Evolutionary conservation across 345 rosid species (phyloP).

Genomic region (Toxicodendron radicans): DNA sequence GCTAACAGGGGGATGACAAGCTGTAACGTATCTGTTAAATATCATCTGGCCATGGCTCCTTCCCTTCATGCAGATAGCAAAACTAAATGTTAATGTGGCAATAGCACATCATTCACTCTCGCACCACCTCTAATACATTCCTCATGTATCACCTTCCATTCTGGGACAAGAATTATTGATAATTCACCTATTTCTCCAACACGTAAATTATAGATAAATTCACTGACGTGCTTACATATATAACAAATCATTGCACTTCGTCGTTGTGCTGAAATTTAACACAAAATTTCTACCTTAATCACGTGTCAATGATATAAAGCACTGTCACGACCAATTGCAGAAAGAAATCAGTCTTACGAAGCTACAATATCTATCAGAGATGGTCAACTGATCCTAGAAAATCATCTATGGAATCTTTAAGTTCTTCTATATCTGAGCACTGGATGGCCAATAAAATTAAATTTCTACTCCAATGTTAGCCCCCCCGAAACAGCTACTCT

Average conservation of each 20-base stretch:
- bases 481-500: conserved; percentile 10
- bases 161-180: neutral
- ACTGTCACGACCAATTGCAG: neutral
- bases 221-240: neutral
- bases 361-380: neutral
- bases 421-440: neutral
- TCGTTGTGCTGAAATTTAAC: neutral
- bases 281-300: neutral
- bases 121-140: neutral
- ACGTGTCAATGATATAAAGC: neutral
- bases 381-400: conserved; percentile 17
- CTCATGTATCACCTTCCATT: neutral
- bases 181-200: neutral
- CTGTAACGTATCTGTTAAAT: too few relatives aligned
- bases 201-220: neutral
- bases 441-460: neutral
- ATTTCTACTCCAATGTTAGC: neutral
- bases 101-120: neutral
- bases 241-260: neutral
- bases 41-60: too few relatives aligned
- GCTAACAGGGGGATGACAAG: too few relatives aligned
- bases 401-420: neutral
- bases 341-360: neutral
- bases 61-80: neutral
- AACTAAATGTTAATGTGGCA: neutral